Conservation (phyloP, 768 basidiomycete genomes). For the Macrolepiota dolichaula region DNA sequence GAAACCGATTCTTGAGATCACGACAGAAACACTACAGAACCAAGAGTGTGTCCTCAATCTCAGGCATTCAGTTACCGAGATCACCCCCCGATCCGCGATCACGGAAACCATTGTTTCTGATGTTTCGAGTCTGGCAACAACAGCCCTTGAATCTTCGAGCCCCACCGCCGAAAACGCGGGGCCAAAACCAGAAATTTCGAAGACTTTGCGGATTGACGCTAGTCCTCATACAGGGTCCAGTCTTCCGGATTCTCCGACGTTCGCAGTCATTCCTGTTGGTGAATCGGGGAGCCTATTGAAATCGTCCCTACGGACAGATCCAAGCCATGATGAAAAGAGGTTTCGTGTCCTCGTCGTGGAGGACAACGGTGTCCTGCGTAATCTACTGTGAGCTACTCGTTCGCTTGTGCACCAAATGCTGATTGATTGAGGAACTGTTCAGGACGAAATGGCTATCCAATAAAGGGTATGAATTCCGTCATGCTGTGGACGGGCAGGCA, state of each 20-base stretch:
- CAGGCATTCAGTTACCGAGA: neutral
- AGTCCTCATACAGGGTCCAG: conserved; percentile 20
- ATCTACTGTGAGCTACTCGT: conserved; percentile 60
- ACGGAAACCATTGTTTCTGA: neutral
- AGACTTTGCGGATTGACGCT: conserved; percentile 28
- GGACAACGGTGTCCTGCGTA: conserved; percentile 84
- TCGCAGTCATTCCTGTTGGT: conserved; percentile 51
- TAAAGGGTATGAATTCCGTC: conserved; percentile 72
- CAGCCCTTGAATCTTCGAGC: neutral
- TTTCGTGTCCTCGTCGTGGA: conserved; percentile 82
- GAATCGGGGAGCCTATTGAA: conserved; percentile 66
- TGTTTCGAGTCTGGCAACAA: neutral
- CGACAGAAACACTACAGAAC: neutral
- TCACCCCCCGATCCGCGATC: too few relatives aligned
- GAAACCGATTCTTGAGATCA: conserved; percentile 1
- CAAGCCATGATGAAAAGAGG: conserved; percentile 35
- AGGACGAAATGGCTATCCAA: conserved; percentile 65
- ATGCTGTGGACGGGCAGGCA: conserved; percentile 82
- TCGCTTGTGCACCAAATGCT: neutral
- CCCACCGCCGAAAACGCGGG: neutral
- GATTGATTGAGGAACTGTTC: conserved; percentile 4
- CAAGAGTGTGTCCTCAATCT: neutral
- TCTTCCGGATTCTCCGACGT: conserved; percentile 11
- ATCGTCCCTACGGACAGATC: conserved; percentile 51
- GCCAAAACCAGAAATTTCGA: conserved; percentile 1